Evolutionary conservation across 495 filamentous ascomycete genomes (phyloP).

Genomic region (Aspergillus diversus): DNA sequence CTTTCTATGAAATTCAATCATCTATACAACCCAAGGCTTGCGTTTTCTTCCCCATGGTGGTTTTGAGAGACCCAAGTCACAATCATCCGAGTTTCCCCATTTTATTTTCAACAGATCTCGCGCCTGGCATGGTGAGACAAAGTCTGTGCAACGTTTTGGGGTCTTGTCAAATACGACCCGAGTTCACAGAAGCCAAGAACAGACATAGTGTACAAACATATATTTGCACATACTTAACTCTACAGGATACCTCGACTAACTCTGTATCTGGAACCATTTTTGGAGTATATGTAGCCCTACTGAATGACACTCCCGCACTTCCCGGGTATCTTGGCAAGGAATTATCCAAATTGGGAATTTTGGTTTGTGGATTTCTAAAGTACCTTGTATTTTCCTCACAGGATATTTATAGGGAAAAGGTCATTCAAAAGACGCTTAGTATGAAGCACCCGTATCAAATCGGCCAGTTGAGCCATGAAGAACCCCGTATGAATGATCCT

Average conservation of each 20-base stretch:
- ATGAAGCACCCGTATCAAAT: background rate
- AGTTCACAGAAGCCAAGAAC: background rate
- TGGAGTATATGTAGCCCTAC: too few species aligned
- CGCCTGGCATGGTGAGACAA: background rate
- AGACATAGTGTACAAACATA: slow-evolving; percentile 4
- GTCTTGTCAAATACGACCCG: background rate
- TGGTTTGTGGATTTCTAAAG: background rate
- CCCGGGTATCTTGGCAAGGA: too few species aligned
- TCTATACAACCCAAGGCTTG: slow-evolving; percentile 5
- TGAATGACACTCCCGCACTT: too few species aligned
- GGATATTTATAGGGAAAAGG: background rate
- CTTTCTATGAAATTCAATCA: slow-evolving; percentile 11
- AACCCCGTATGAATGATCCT: background rate
- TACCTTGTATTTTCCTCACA: background rate
- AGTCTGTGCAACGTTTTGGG: background rate
- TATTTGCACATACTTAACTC: slow-evolving; percentile 1
- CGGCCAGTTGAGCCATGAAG: background rate
- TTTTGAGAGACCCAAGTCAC: background rate
- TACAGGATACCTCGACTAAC: background rate
- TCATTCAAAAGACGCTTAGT: background rate
- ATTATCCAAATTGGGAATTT: background rate
- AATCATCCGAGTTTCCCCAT: background rate
- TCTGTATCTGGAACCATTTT: too few species aligned
- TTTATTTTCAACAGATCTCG: too few species aligned
- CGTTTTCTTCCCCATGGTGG: background rate